Percentiles rank a stretch among this genome's conserved stretches.
phyloP scores from a whole-genome alignment of 1,139 yeast species.

The Schwanniomyces etchellsii region DNA sequence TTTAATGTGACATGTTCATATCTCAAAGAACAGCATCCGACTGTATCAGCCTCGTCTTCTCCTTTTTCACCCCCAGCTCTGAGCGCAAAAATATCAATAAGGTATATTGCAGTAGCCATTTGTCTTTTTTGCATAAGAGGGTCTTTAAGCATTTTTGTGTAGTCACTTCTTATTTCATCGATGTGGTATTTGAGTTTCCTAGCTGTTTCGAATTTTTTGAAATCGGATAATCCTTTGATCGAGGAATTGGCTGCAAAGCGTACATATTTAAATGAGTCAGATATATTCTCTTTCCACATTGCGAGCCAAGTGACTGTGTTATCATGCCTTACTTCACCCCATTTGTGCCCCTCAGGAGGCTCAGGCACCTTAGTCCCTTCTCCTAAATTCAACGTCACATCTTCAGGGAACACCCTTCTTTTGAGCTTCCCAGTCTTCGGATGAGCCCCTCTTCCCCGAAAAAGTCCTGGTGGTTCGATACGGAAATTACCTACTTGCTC shows the following conservation, averaged over 20 bases:
- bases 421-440: slow-evolving; percentile 91
- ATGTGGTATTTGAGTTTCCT: slow-evolving; percentile 73
- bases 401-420: slow-evolving; percentile 82
- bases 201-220: slow-evolving; percentile 89
- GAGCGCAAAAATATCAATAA: slow-evolving; percentile 89
- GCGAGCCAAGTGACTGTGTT: slow-evolving; percentile 94
- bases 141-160: slow-evolving; percentile 63
- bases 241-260: slow-evolving; percentile 90
- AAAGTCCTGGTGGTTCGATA: slow-evolving; percentile 94
- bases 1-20: slow-evolving; percentile 81
- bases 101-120: slow-evolving; percentile 88
- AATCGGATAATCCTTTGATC: slow-evolving; percentile 86
- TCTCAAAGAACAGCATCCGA: slow-evolving; percentile 92
- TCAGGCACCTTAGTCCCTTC: slow-evolving; percentile 66
- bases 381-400: slow-evolving; percentile 79
- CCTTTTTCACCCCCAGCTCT: slow-evolving; percentile 99
- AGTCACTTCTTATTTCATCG: slow-evolving; percentile 69
- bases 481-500: slow-evolving; percentile 92
- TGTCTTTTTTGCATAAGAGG: slow-evolving; percentile 82
- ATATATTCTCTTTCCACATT: slow-evolving; percentile 93
- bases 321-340: slow-evolving; percentile 90
- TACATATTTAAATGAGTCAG: slow-evolving; percentile 80
- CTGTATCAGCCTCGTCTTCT: slow-evolving; percentile 97
- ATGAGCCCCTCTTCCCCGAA: slow-evolving; percentile 95
- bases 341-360: slow-evolving; percentile 81